These are phyloP conservation scores for Imleria badia DNA, from an alignment of 768 basidiomycete genomes.

Conservation along the genomic window DNA sequence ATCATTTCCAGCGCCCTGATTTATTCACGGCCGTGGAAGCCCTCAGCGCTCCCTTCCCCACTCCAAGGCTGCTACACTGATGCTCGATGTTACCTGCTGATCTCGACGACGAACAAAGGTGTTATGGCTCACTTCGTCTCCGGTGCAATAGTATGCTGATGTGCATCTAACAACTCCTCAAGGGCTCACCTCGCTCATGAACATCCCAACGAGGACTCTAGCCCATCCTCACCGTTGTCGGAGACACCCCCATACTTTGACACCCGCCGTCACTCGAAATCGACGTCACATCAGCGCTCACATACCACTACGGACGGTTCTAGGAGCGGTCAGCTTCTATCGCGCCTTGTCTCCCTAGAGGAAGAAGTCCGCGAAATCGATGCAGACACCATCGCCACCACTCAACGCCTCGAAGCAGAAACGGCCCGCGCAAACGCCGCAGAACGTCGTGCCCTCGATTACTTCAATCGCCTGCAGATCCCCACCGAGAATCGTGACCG, in stretches of 20 bases:
- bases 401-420: no score
- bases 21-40: no score
- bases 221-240: constrained; percentile 27
- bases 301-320: constrained; percentile 28
- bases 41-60: no score
- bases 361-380: constrained; percentile 34
- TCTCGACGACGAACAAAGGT: constrained; percentile 32
- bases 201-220: constrained; percentile 31
- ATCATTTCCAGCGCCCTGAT: no score
- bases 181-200: constrained; percentile 28
- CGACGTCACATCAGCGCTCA: no score
- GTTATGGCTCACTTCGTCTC: background rate
- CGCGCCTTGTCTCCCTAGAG: constrained; percentile 28
- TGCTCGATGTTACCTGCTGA: constrained; percentile 29
- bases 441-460: no score
- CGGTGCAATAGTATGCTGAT: background rate
- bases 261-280: constrained; percentile 24
- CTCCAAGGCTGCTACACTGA: no score
- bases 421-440: no score
- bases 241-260: constrained; percentile 15
- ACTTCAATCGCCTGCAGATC: no score
- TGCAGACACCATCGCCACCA: constrained; percentile 21
- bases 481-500: no score
- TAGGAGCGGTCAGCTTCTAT: constrained; percentile 29
- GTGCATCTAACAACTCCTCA: background rate